A percentile compares a stretch with the other conserved stretches of the same genome.
These are phyloP conservation scores for Fagopyrum esculentum DNA, from an alignment of 148 eudicot species.

Conservation along the genomic window DNA sequence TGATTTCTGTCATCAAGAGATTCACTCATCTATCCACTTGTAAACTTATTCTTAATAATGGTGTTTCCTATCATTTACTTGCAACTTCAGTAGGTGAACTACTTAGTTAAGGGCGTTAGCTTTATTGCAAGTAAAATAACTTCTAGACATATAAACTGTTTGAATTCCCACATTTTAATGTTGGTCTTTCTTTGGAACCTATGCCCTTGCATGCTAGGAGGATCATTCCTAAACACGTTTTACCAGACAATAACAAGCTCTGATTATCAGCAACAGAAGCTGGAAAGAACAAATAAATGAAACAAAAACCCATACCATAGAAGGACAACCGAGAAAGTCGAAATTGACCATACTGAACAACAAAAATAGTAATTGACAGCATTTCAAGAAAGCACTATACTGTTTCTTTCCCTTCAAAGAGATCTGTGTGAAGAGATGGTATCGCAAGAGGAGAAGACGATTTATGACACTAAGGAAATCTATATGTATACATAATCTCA, in stretches of 20 bases:
- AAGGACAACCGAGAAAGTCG: neutral
- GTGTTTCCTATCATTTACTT: neutral
- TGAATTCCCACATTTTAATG: too few relatives aligned
- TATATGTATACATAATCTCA: neutral
- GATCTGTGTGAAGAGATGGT: neutral
- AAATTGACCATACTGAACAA: neutral
- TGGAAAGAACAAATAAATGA: neutral
- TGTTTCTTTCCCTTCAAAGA: neutral
- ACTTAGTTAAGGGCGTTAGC: too few relatives aligned
- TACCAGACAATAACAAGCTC: neutral
- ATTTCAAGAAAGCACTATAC: neutral
- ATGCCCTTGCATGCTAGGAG: too few relatives aligned
- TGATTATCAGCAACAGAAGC: neutral
- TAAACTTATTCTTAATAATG: neutral
- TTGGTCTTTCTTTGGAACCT: too few relatives aligned
- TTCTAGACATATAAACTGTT: too few relatives aligned
- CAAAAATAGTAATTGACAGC: neutral
- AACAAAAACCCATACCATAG: neutral
- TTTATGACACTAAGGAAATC: neutral
- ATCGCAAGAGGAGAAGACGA: neutral
- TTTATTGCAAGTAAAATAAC: too few relatives aligned
- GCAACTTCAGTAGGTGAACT: neutral
- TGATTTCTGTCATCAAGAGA: neutral
- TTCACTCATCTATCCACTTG: neutral
- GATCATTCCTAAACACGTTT: too few relatives aligned